Evolutionary conservation across 2,329 filamentous ascomycete genomes (phyloP), one percentile per base, ranked within the genome.

Genomic region (Fusarium newnesense): DNA sequence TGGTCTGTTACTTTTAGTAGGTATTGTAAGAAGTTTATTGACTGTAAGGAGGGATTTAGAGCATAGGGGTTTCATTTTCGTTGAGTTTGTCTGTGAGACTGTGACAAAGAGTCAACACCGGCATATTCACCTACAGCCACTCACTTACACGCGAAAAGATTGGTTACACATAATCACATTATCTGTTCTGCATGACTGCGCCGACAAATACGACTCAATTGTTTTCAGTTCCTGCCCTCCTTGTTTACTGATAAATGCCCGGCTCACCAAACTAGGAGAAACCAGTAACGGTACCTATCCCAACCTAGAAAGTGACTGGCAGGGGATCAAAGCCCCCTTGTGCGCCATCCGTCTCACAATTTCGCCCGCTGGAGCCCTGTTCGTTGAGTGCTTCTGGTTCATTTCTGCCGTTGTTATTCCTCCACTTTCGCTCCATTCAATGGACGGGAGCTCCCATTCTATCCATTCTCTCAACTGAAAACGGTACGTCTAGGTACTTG

Each of bases 311-410:
- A 52, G 46, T 67, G 63, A 46, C 39, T n/a, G n/a, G 50, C 49
- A 60, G 57, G 72, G 69, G 71, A 58, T 46, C 71, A 62, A 63
- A 68, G 59, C 62, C 53, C 59, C 56, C 59, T 32, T 74, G 54
- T 60, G 59, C 64, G 63, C 60, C 67, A 60, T 66, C 70, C 69
- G 72, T 75, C 69, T 75, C 72, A 74, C 44, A 68, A 67, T 75
- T 61, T 75, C 60, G 62, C 57, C 70, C 62, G 34, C 44, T 62
- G 30, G 40, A 19, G 49, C 61, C 58, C 56, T 67, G 49, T 64
- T 53, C 46, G 37, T 50, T 47, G 50, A 40, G 26, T 60, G 60
- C 70, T 73, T 66, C 68, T 61, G 67, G 54, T n/a, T 43, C 61
- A 66, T 47, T 59, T 61, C 56, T 70, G 26, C 67, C 53, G 37